Evolutionary conservation across 768 basidiomycete genomes (phyloP), one percentile per base, ranked within the genome.

Genomic region (Leccinum arenicola): DNA sequence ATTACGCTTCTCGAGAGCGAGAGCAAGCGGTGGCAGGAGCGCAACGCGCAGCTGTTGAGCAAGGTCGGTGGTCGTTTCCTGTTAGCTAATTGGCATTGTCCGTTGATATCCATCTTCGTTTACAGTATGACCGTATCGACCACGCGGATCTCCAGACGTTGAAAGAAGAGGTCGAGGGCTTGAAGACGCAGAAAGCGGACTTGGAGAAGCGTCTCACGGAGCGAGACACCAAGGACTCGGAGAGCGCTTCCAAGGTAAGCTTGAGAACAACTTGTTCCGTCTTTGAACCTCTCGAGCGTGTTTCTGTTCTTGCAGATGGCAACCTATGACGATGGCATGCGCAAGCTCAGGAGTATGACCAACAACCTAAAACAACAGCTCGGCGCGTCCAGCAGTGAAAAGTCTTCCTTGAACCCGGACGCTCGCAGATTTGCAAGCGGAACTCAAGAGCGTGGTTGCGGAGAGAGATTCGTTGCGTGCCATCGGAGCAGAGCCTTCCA

Each of bases 61-160:
- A 95, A 95, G 81, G 91, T 90, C 4, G 3, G 60, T 43, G 73
- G 35, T 36, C 14, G 50, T 17, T 23, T 12, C 57, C 17, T 15
- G 10, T 1, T 21, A 6, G 1, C 1, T 14, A 29, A 29, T 14
- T 12, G 19, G n/a, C 3, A 2, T 11, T 11, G 43, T 12, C 27
- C 23, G 36, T 53, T 40, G 21, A 36, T 36, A 49, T 66, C 21
- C 55, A 59, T 35, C 31, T 27, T 19, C 33, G 11, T 58, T 4
- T 60, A 33, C 38, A 92, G 89, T 93, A 94, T 67, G 91, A 94
- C 65, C 89, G 92, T 49, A 87, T 91, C 64, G 93, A 94, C 70
- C 92, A 93, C 17, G 84, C 88, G 3, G 93, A 94, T 66, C 77
- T 93, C 36, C 89, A 93, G 66, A 79, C 81, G 6, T 78, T 94